These are phyloP conservation scores for Ascochyta koolunga DNA, from an alignment of 2,329 filamentous ascomycete genomes.

Conservation along the genomic window DNA sequence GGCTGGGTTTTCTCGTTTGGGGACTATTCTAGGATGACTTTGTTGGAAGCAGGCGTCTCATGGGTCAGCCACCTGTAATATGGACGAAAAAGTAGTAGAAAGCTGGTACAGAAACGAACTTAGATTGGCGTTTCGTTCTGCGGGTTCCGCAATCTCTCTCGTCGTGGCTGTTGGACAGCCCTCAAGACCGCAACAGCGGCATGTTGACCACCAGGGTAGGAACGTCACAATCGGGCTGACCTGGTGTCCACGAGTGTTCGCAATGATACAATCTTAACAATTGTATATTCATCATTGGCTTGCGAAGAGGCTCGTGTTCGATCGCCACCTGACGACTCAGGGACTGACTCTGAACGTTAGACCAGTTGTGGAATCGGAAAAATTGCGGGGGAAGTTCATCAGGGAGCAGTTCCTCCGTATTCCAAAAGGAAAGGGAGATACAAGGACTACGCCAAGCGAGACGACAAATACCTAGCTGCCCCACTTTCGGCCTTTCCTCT, in stretches of 20 bases:
- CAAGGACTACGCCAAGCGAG: not conserved
- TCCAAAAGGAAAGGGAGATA: constrained; percentile 5
- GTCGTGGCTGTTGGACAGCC: constrained; percentile 1
- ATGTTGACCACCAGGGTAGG: not conserved
- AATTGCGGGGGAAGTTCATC: constrained; percentile 10
- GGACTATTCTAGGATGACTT: not conserved
- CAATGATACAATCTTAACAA: not conserved
- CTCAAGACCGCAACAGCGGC: not conserved
- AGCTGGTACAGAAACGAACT: too few species aligned
- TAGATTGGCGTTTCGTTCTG: not conserved
- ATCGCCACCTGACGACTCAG: not conserved
- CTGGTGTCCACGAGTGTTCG: not conserved
- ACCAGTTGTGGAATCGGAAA: constrained; percentile 6
- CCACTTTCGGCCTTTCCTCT: not conserved
- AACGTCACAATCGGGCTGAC: not conserved
- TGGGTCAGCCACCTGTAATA: not conserved
- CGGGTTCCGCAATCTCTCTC: not conserved
- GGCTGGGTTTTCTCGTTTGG: too few species aligned
- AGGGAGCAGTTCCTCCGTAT: constrained; percentile 9
- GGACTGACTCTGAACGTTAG: too few species aligned
- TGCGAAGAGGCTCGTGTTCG: not conserved
- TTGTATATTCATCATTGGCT: not conserved
- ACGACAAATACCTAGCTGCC: not conserved
- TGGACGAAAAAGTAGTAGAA: not conserved
- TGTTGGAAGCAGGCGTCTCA: not conserved